Evolutionary conservation across 495 filamentous ascomycete genomes (phyloP).

Genomic region (Cercophora newfieldiana): DNA sequence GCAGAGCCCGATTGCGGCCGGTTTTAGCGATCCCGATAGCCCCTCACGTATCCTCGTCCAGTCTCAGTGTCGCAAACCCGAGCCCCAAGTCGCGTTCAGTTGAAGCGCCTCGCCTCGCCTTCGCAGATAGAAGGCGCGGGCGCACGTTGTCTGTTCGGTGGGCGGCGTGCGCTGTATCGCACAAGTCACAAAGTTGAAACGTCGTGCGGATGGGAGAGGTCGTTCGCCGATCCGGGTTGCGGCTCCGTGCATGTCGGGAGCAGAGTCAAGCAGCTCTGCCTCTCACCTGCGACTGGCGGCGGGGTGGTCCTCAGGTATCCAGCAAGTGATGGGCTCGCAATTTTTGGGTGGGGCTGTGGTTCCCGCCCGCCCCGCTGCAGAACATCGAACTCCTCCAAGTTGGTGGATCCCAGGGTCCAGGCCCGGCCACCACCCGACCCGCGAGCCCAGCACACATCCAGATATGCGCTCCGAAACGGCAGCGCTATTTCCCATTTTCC

Average conservation of each 20-base stretch:
- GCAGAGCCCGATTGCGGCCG: not conserved
- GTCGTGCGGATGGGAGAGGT: not conserved
- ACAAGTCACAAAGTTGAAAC: not conserved
- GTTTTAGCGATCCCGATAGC: not conserved
- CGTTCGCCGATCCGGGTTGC: not conserved
- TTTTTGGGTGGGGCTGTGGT: not conserved
- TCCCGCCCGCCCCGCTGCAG: not conserved
- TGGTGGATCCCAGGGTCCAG: not conserved
- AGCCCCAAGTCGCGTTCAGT: not conserved
- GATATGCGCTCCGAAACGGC: not conserved
- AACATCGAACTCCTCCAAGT: not conserved
- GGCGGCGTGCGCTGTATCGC: not conserved
- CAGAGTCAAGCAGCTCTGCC: not conserved
- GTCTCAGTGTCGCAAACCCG: not conserved
- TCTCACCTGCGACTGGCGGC: not conserved
- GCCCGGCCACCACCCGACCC: not conserved
- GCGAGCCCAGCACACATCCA: not conserved
- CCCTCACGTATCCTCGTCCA: constrained; percentile 1
- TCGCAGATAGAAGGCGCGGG: no score
- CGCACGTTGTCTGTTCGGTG: not conserved
- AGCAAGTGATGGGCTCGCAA: no score
- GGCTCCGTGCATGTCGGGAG: not conserved
- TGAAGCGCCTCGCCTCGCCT: no score
- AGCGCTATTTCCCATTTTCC: no score
- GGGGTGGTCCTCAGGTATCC: not conserved